phyloP scores from a whole-genome alignment of 2,329 filamentous ascomycete genomes.

The Cercospora citrullina region DNA sequence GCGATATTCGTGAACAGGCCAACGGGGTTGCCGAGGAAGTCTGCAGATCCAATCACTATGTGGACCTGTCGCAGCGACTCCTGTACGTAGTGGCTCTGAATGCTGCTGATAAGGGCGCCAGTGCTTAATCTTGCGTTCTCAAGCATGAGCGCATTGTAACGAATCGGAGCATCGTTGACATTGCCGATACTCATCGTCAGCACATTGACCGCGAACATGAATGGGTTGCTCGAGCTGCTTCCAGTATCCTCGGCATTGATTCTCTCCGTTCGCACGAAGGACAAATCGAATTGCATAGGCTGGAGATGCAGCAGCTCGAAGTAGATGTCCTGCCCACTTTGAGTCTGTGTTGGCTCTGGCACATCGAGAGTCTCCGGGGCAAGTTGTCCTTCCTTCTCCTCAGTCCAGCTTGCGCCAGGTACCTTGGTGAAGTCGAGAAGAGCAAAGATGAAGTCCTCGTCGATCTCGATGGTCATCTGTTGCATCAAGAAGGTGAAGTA shows the following conservation, averaged over 20 bases:
- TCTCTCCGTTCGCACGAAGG: conserved; percentile 93
- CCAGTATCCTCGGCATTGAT: conserved; percentile 96
- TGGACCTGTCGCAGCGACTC: conserved; percentile 95
- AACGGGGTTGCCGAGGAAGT: conserved; percentile 96
- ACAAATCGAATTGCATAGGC: conserved; percentile 96
- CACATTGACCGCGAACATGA: conserved; percentile 99
- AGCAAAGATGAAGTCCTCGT: conserved; percentile 97
- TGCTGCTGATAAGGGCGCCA: conserved; percentile 76
- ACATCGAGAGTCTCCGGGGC: conserved; percentile 90
- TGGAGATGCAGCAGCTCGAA: conserved; percentile 97
- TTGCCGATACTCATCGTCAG: conserved; percentile 99
- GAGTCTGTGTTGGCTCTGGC: conserved; percentile 82
- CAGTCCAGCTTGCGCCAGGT: conserved; percentile 83
- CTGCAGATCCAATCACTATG: conserved; percentile 93
- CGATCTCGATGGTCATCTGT: conserved; percentile 96
- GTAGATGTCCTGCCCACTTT: conserved; percentile 91
- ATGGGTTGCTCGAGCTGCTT: conserved; percentile 76
- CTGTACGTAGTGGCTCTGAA: conserved; percentile 94
- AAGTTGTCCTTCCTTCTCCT: conserved; percentile 78
- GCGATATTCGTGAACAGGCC: conserved; percentile 98
- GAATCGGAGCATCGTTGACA: conserved; percentile 94
- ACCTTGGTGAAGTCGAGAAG: conserved; percentile 93
- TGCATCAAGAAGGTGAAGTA: conserved; percentile 92
- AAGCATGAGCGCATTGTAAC: conserved; percentile 88
- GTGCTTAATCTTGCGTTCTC: conserved; percentile 94